Conservation (phyloP, 2,329 filamentous ascomycete genomes). For the Trichoderma koningiopsis region DNA sequence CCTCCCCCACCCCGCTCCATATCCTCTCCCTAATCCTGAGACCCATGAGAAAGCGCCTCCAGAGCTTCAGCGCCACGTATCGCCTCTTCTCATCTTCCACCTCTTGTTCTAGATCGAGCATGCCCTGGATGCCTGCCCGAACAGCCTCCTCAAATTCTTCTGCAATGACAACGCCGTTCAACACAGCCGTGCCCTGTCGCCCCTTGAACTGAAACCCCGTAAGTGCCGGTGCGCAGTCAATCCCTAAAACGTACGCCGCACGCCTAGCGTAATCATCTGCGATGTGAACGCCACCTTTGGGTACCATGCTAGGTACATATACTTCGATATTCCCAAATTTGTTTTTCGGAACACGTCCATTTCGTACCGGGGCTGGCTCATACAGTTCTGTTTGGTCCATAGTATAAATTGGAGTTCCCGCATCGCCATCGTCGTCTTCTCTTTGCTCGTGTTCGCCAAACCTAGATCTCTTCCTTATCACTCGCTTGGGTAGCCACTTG, state of each 20-base stretch:
- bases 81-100: slow-evolving; percentile 71
- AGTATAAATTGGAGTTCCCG: slow-evolving; percentile 61
- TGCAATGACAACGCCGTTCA: slow-evolving; percentile 77
- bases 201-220: slow-evolving; percentile 89
- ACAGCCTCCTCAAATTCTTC: slow-evolving; percentile 72
- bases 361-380: slow-evolving; percentile 71
- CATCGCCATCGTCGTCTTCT: slow-evolving; percentile 36
- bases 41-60: slow-evolving; percentile 70
- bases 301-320: slow-evolving; percentile 91
- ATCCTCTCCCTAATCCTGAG: slow-evolving; percentile 76
- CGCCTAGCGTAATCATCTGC: slow-evolving; percentile 59
- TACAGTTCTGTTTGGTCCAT: slow-evolving; percentile 72
- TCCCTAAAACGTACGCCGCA: slow-evolving; percentile 72
- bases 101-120: slow-evolving; percentile 67
- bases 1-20: slow-evolving; percentile 57
- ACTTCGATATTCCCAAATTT: slow-evolving; percentile 92
- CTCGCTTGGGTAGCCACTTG: slow-evolving; percentile 66
- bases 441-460: slow-evolving; percentile 35
- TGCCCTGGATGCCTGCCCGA: slow-evolving; percentile 64
- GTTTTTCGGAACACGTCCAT: slow-evolving; percentile 82
- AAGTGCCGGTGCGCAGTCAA: slow-evolving; percentile 88
- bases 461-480: slow-evolving; percentile 36
- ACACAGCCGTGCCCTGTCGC: slow-evolving; percentile 79
- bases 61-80: slow-evolving; percentile 69
- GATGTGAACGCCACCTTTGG: slow-evolving; percentile 76